phyloP scores from a whole-genome alignment of 352 stramenopile species.

The Phytophthora capsici region DNA sequence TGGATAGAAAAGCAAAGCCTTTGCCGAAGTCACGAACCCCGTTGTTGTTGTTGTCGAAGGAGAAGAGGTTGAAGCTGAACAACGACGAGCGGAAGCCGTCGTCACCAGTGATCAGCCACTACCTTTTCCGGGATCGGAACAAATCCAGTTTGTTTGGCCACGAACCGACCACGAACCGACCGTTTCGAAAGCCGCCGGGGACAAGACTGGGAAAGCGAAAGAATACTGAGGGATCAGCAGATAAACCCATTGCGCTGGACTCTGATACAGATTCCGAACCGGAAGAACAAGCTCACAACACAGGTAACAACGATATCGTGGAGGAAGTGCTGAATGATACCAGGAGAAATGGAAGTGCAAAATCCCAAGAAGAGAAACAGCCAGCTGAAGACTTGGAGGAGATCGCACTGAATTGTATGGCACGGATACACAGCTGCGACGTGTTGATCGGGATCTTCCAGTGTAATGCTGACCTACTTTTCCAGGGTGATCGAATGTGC shows the following conservation, averaged over 20 bases:
- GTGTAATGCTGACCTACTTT: constrained; percentile 40
- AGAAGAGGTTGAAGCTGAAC: constrained; percentile 15
- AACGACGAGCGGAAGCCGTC: constrained; percentile 7
- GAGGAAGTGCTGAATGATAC: constrained; percentile 15
- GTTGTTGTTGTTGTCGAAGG: neutral
- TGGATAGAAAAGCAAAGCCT: constrained; percentile 13
- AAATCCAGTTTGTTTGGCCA: constrained; percentile 14
- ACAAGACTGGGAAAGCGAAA: constrained; percentile 33
- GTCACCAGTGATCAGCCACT: constrained; percentile 2
- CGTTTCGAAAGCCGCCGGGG: neutral
- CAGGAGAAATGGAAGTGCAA: constrained; percentile 6
- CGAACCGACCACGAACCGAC: neutral
- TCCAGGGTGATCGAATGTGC: constrained; percentile 45
- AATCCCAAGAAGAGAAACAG: constrained; percentile 19
- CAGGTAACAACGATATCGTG: constrained; percentile 7
- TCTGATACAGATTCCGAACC: constrained; percentile 49
- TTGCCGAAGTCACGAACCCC: constrained; percentile 4
- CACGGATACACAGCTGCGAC: constrained; percentile 34
- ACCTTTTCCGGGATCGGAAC: constrained; percentile 25
- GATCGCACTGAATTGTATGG: constrained; percentile 18
- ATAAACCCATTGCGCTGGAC: constrained; percentile 58
- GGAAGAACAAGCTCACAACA: constrained; percentile 10
- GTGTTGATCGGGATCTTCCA: constrained; percentile 55
- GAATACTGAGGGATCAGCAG: constrained; percentile 40
- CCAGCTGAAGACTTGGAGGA: constrained; percentile 28